Percentiles rank a stretch among this genome's conserved stretches.
Evolutionary conservation across 139 green algal species (phyloP).

Genomic region (Volvox africanus): DNA sequence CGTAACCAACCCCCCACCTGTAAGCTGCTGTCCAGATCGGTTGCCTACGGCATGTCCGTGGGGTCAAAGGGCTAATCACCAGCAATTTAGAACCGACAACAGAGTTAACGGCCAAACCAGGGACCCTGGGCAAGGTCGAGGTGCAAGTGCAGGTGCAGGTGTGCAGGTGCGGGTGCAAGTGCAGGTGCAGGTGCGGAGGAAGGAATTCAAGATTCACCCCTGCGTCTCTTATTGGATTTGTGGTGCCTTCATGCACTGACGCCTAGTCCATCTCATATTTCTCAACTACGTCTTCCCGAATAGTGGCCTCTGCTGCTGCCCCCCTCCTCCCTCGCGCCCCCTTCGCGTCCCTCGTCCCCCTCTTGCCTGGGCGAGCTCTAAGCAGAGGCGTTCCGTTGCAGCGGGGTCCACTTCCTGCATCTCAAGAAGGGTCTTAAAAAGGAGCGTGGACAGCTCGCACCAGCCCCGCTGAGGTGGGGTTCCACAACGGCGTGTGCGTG

Average conservation of each 20-base stretch:
- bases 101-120: too few species aligned
- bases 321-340: background rate
- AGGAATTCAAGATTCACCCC: background rate
- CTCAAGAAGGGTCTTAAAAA: background rate
- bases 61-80: background rate
- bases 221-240: too few species aligned
- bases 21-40: slow-evolving; percentile 1
- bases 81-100: background rate
- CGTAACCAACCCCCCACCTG: background rate
- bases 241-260: too few species aligned
- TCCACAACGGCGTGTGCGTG: too few species aligned
- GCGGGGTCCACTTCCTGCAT: background rate
- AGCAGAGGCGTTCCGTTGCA: background rate
- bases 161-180: background rate
- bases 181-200: background rate
- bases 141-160: background rate
- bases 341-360: background rate
- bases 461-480: slow-evolving; percentile 13
- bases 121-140: background rate
- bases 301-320: background rate
- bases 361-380: slow-evolving; percentile 10
- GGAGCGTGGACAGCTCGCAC: slow-evolving; percentile 25
- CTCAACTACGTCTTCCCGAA: background rate
- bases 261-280: too few species aligned
- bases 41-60: background rate